These are phyloP conservation scores for Pilasporangium apinafurcum DNA, from an alignment of 352 stramenopile genomes.

Conservation along the genomic window DNA sequence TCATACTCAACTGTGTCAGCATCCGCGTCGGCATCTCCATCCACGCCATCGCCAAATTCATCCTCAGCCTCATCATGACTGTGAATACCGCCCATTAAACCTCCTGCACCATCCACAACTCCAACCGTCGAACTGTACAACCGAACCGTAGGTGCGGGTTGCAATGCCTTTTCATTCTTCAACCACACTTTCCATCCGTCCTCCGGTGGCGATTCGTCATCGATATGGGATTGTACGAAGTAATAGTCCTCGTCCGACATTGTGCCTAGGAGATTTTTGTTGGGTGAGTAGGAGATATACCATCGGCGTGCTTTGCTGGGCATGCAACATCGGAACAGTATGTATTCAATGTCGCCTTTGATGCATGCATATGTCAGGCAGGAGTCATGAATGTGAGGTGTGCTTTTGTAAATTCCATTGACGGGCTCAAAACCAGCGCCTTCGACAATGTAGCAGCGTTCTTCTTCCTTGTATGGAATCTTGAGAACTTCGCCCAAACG, in stretches of 20 bases:
- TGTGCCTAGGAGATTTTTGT: conserved; percentile 80
- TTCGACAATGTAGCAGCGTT: conserved; percentile 85
- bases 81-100: conserved; percentile 1
- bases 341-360: conserved; percentile 81
- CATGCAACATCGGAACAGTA: conserved; percentile 97
- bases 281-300: conserved; percentile 96
- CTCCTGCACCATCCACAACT: neutral
- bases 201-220: conserved; percentile 71
- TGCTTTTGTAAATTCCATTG: conserved; percentile 94
- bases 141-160: conserved; percentile 55
- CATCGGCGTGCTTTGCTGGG: conserved; percentile 96
- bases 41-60: conserved; percentile 18
- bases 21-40: conserved; percentile 61
- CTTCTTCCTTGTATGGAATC: conserved; percentile 65
- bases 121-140: conserved; percentile 65
- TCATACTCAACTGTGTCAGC: conserved; percentile 86
- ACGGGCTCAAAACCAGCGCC: conserved; percentile 85
- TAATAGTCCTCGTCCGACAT: conserved; percentile 87
- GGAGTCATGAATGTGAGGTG: conserved; percentile 62
- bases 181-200: conserved; percentile 83
- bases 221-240: conserved; percentile 75
- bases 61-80: conserved; percentile 8
- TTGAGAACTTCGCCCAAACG: conserved; percentile 53
- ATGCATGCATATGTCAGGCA: conserved; percentile 63
- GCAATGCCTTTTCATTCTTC: conserved; percentile 78